These are phyloP conservation scores for Candida tibetensis DNA, from an alignment of 805 yeast species.

Conservation along the genomic window DNA sequence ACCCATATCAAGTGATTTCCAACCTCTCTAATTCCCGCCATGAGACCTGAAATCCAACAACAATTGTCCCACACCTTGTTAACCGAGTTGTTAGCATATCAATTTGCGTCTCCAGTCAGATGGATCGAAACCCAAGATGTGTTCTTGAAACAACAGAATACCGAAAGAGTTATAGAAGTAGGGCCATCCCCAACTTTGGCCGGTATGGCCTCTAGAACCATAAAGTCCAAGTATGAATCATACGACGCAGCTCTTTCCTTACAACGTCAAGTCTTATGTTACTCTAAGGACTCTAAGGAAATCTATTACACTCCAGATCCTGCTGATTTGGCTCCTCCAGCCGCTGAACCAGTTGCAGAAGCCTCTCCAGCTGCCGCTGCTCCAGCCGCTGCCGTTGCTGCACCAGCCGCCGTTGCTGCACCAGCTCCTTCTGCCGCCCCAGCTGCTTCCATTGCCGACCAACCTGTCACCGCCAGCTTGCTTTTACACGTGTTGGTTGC, in stretches of 20 bases:
- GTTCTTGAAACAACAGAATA: conserved; percentile 85
- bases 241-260: conserved; percentile 95
- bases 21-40: conserved; percentile 19
- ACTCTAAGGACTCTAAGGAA: conserved; percentile 93
- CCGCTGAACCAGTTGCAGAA: conserved; percentile 16
- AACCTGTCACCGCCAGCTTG: conserved; percentile 80
- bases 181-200: conserved; percentile 99
- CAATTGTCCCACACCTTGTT: conserved; percentile 92
- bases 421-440: conserved; percentile 59
- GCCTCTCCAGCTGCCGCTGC: conserved; percentile 40
- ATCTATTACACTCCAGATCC: conserved; percentile 93
- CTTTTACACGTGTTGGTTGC: conserved; percentile 89
- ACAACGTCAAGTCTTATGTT: conserved; percentile 91
- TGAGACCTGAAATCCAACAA: conserved; percentile 96
- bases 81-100: conserved; percentile 96
- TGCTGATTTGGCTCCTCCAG: conserved; percentile 44
- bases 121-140: conserved; percentile 99
- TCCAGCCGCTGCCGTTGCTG: conserved; percentile 54
- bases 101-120: conserved; percentile 98
- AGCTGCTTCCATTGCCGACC: conserved; percentile 77
- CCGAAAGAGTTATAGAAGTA: conserved; percentile 96
- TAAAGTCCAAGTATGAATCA: conserved; percentile 92
- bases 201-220: conserved; percentile 97
- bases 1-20: too few species aligned
- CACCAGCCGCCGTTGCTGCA: conserved; percentile 52